Conservation (phyloP, 805 yeast species). For the Spathaspora passalidarum region DNA sequence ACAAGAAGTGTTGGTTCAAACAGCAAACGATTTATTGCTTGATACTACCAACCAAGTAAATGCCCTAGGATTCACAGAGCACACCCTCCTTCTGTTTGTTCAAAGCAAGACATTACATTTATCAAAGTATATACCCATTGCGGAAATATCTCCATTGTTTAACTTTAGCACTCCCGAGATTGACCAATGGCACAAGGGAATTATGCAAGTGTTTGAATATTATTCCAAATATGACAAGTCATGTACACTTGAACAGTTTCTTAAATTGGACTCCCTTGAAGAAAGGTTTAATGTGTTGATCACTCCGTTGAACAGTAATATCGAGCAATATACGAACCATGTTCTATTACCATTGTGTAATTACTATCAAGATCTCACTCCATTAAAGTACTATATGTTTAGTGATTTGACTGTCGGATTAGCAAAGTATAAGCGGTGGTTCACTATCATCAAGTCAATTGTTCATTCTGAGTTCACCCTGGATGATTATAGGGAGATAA, state of each 20-base stretch:
- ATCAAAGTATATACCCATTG: constrained; percentile 17
- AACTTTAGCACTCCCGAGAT: constrained; percentile 14
- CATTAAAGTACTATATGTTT: constrained; percentile 26
- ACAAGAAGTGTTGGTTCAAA: constrained; percentile 2
- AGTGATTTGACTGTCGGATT: neutral
- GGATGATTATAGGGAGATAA: constrained; percentile 11
- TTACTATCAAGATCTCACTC: constrained; percentile 20
- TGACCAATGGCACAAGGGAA: constrained; percentile 25
- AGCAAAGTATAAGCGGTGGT: constrained; percentile 21
- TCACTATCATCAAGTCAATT: constrained; percentile 14
- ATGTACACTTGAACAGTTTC: constrained; percentile 13
- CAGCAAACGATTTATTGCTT: constrained; percentile 10
- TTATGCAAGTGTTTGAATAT: constrained; percentile 25
- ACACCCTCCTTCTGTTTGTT: constrained; percentile 15
- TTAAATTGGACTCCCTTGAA: constrained; percentile 9
- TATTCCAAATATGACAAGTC: constrained; percentile 18
- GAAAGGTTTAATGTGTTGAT: constrained; percentile 21
- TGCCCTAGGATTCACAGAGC: neutral
- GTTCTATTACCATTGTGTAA: constrained; percentile 28
- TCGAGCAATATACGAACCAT: constrained; percentile 21
- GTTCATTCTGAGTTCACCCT: constrained; percentile 4
- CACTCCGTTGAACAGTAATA: constrained; percentile 19
- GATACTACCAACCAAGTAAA: constrained; percentile 5
- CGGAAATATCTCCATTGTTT: constrained; percentile 16
- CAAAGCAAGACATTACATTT: constrained; percentile 17